phyloP scores from a whole-genome alignment of 2,329 filamentous ascomycete species.

The Eurotiales sp. region DNA sequence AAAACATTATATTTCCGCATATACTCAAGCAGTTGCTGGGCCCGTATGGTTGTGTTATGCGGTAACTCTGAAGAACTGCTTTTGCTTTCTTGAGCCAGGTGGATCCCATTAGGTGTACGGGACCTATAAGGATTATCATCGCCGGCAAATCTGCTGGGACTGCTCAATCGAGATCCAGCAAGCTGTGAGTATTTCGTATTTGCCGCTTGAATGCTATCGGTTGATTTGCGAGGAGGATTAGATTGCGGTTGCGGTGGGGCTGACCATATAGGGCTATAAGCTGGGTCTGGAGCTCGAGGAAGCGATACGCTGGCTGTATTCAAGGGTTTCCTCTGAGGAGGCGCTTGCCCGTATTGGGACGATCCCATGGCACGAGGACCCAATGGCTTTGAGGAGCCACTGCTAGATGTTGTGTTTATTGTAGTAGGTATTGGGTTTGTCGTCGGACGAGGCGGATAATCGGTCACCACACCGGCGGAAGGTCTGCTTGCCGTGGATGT shows the following conservation, averaged over 20 bases:
- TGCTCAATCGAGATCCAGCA: slow-evolving; percentile 30
- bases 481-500: slow-evolving; percentile 14
- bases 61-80: slow-evolving; percentile 47
- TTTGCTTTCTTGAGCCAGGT: slow-evolving; percentile 35
- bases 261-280: slow-evolving; percentile 45
- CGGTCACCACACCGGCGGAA: slow-evolving; percentile 17
- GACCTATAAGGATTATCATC: slow-evolving; percentile 44
- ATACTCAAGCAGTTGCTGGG: slow-evolving; percentile 67
- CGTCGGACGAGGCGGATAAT: slow-evolving; percentile 23
- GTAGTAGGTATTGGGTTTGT: slow-evolving; percentile 21
- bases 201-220: slow-evolving; percentile 37
- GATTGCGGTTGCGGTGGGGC: slow-evolving; percentile 33
- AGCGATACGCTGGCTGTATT: slow-evolving; percentile 30
- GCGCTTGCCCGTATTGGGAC: slow-evolving; percentile 28
- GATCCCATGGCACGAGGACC: slow-evolving; percentile 44
- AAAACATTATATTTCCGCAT: slow-evolving; percentile 66
- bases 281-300: slow-evolving; percentile 46
- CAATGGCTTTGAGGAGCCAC: slow-evolving; percentile 29
- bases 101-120: slow-evolving; percentile 40
- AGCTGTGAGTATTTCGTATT: slow-evolving; percentile 36
- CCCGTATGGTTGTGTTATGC: slow-evolving; percentile 60
- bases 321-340: slow-evolving; percentile 43
- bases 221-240: slow-evolving; percentile 39
- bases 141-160: slow-evolving; percentile 29
- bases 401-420: slow-evolving; percentile 19